These are phyloP conservation scores for Monosporozyma unispora DNA, from an alignment of 805 yeast genomes.

Conservation along the genomic window DNA sequence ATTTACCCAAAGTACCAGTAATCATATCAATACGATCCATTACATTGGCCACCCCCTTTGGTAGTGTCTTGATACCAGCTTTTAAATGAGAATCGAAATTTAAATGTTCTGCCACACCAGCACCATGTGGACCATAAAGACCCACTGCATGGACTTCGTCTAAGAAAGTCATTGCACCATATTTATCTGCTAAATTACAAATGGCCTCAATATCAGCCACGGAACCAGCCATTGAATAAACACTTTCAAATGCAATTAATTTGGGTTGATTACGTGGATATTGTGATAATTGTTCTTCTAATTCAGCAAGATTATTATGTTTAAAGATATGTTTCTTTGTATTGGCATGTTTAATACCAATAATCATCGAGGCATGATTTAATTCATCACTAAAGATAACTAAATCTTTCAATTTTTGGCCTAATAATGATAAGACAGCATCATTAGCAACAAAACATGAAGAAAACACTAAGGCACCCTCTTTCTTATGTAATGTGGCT, in stretches of 20 bases:
- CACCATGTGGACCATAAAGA: slow-evolving; percentile 98
- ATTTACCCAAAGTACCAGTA: slow-evolving; percentile 96
- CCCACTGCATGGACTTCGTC: slow-evolving; percentile 99
- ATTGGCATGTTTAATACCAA: slow-evolving; percentile 86
- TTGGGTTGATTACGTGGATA: slow-evolving; percentile 88
- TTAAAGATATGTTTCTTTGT: slow-evolving; percentile 82
- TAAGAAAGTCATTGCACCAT: slow-evolving; percentile 92
- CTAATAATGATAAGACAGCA: slow-evolving; percentile 83
- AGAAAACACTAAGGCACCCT: slow-evolving; percentile 88
- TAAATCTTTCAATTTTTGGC: slow-evolving; percentile 80
- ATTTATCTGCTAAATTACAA: slow-evolving; percentile 93
- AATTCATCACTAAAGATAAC: slow-evolving; percentile 88
- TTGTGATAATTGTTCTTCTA: slow-evolving; percentile 67
- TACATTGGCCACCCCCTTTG: slow-evolving; percentile 40
- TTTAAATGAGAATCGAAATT: slow-evolving; percentile 76
- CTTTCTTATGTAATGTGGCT: slow-evolving; percentile 89
- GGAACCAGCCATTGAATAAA: slow-evolving; percentile 97
- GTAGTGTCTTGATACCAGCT: slow-evolving; percentile 45
- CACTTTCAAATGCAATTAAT: slow-evolving; percentile 93
- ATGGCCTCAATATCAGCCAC: slow-evolving; percentile 87
- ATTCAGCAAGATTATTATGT: slow-evolving; percentile 79
- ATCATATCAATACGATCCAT: slow-evolving; percentile 91
- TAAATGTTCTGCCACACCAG: slow-evolving; percentile 97
- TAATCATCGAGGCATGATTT: slow-evolving; percentile 97
- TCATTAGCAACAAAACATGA: slow-evolving; percentile 97